Conservation (phyloP, 768 basidiomycete species). For the Mycena belliarum region DNA sequence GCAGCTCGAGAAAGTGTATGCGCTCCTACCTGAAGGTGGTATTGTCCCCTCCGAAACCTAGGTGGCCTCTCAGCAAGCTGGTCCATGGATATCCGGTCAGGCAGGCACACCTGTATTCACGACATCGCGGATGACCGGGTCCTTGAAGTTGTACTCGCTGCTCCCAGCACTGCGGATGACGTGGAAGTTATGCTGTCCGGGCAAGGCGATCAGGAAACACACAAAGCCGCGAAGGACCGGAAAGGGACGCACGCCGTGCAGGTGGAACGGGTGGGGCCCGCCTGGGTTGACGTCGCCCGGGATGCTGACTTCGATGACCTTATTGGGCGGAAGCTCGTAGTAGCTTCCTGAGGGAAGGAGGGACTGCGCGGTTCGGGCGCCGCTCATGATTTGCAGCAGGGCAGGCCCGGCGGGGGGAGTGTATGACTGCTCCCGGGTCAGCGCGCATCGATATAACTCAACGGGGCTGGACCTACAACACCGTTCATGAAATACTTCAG, state of each 20-base stretch:
- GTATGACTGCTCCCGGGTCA: slow-evolving; percentile 15
- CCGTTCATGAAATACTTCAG: slow-evolving; percentile 35
- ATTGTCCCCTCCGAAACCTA: slow-evolving; percentile 10
- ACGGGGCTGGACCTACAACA: neutral
- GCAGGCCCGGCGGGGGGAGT: slow-evolving; percentile 40
- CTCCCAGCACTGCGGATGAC: slow-evolving; percentile 33
- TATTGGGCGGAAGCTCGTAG: slow-evolving; percentile 39
- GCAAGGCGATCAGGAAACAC: too few relatives aligned
- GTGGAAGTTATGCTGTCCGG: slow-evolving; percentile 31
- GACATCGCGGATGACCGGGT: slow-evolving; percentile 36
- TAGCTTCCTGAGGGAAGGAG: slow-evolving; percentile 35
- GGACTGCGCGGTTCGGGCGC: slow-evolving; percentile 34
- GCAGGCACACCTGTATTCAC: slow-evolving; percentile 5
- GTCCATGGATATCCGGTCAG: neutral
- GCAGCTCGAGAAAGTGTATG: neutral
- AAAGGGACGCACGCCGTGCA: slow-evolving; percentile 14
- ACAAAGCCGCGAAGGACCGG: too few relatives aligned
- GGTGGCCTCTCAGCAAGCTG: neutral
- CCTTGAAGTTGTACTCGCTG: slow-evolving; percentile 30
- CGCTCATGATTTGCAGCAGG: slow-evolving; percentile 45
- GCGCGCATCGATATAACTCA: neutral
- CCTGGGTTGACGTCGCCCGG: slow-evolving; percentile 24
- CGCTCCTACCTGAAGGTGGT: slow-evolving; percentile 10
- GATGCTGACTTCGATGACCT: slow-evolving; percentile 42
- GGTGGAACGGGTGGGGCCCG: slow-evolving; percentile 17